Evolutionary conservation across 306 rosid genomes (phyloP).

Genomic region (Vicia faba): DNA sequence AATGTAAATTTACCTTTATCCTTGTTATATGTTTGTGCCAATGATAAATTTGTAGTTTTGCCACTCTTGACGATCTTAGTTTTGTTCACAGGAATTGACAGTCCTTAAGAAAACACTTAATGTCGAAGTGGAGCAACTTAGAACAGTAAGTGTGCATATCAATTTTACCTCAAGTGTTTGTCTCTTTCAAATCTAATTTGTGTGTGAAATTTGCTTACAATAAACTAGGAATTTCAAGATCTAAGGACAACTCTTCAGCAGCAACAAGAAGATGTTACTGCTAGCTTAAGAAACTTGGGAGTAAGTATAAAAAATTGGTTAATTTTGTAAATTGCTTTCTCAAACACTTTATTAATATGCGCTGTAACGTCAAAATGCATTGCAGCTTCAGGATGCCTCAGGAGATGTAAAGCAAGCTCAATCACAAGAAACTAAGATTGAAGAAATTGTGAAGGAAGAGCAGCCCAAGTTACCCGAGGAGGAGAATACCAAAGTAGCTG

Average conservation of each 20-base stretch:
- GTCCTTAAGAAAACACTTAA: constrained; percentile 92
- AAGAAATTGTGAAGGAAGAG: constrained; percentile 49
- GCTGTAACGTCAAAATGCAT: constrained; percentile 18
- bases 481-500: constrained; percentile 47
- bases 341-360: background rate
- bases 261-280: constrained; percentile 92
- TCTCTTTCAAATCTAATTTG: constrained; percentile 6
- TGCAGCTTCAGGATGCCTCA: constrained; percentile 74
- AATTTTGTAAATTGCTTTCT: constrained; percentile 1
- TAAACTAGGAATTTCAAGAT: constrained; percentile 85
- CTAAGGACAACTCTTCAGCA: constrained; percentile 90
- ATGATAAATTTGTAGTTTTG: constrained; percentile 27
- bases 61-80: constrained; percentile 27
- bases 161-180: constrained; percentile 1
- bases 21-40: background rate
- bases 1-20: constrained; percentile 4
- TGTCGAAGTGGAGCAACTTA: constrained; percentile 89
- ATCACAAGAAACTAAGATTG: constrained; percentile 41
- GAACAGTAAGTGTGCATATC: constrained; percentile 62
- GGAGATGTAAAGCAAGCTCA: constrained; percentile 45
- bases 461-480: constrained; percentile 42
- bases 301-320: constrained; percentile 45
- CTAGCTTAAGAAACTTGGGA: constrained; percentile 76
- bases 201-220: constrained; percentile 21
- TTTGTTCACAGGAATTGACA: constrained; percentile 72